phyloP scores from a whole-genome alignment of 495 filamentous ascomycete genomes.

The Aspergillus homomorphus region DNA sequence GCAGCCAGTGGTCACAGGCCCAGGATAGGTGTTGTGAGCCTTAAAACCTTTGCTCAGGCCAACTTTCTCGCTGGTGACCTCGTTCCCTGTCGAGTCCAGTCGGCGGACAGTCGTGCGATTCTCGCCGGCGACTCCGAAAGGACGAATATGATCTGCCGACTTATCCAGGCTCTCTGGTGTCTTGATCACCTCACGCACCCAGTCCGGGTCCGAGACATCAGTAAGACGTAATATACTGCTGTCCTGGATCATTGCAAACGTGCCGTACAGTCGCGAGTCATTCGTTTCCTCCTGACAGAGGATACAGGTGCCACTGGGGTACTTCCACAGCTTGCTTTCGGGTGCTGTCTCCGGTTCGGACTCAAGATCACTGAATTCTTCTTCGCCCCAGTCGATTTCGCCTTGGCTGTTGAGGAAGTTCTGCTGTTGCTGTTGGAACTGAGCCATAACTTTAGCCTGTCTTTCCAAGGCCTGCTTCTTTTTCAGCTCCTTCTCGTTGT shows the following conservation, averaged over 20 bases:
- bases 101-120: constrained; percentile 77
- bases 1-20: constrained; percentile 85
- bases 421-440: constrained; percentile 95
- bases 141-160: constrained; percentile 74
- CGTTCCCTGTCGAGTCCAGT: constrained; percentile 65
- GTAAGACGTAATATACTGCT: constrained; percentile 88
- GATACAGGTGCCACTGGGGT: constrained; percentile 91
- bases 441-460: constrained; percentile 90
- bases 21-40: constrained; percentile 58
- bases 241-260: constrained; percentile 82
- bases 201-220: constrained; percentile 73
- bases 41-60: constrained; percentile 88
- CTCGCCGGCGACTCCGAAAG: constrained; percentile 84
- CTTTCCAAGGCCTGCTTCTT: constrained; percentile 85
- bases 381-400: constrained; percentile 79
- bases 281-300: constrained; percentile 95
- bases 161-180: constrained; percentile 79
- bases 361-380: constrained; percentile 68
- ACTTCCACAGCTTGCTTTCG: constrained; percentile 81
- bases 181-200: constrained; percentile 74
- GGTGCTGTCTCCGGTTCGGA: constrained; percentile 49
- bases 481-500: constrained; percentile 75
- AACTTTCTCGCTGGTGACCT: constrained; percentile 70
- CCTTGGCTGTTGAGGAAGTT: constrained; percentile 85
- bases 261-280: constrained; percentile 83